A percentile compares a stretch with the other conserved stretches of the same genome.
phyloP scores from a whole-genome alignment of 768 basidiomycete genomes.

The Xanthoconium stramineum region DNA sequence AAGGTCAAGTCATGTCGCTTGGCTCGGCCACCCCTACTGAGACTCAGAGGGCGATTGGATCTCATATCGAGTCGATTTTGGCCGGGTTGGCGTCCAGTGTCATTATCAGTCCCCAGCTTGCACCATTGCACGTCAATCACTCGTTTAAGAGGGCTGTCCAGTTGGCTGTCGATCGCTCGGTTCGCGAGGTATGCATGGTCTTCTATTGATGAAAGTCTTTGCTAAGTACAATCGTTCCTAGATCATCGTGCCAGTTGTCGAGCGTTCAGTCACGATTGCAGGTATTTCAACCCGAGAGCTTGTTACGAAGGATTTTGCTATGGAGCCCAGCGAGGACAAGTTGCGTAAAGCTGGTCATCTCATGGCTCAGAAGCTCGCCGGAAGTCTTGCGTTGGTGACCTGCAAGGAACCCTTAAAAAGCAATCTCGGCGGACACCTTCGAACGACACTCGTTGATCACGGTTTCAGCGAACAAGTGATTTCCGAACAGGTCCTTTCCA shows the following conservation, averaged over 20 bases:
- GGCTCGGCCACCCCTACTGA: slow-evolving; percentile 61
- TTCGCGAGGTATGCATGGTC: slow-evolving; percentile 70
- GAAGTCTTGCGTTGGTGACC: slow-evolving; percentile 93
- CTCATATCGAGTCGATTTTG: slow-evolving; percentile 82
- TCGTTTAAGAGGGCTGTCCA: slow-evolving; percentile 89
- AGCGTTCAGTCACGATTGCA: slow-evolving; percentile 96
- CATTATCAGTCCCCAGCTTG: slow-evolving; percentile 72
- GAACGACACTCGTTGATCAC: slow-evolving; percentile 78
- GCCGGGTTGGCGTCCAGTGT: slow-evolving; percentile 66
- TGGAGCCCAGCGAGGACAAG: slow-evolving; percentile 87
- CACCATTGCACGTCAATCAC: slow-evolving; percentile 71
- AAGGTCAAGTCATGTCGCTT: slow-evolving; percentile 62
- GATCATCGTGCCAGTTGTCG: slow-evolving; percentile 97
- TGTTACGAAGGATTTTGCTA: slow-evolving; percentile 93
- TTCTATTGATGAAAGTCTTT: not conserved
- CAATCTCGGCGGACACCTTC: slow-evolving; percentile 85
- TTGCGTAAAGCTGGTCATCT: slow-evolving; percentile 88
- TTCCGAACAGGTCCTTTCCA: slow-evolving; percentile 71
- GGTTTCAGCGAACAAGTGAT: slow-evolving; percentile 88
- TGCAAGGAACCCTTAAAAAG: slow-evolving; percentile 96
- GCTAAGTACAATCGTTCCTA: slow-evolving; percentile 26
- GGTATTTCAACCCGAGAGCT: slow-evolving; percentile 96
- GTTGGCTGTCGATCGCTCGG: slow-evolving; percentile 87
- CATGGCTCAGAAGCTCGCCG: slow-evolving; percentile 97
- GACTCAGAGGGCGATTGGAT: slow-evolving; percentile 61